phyloP scores from a whole-genome alignment of 2,329 filamentous ascomycete species.

The Mycosphaerelloides madeirae region DNA sequence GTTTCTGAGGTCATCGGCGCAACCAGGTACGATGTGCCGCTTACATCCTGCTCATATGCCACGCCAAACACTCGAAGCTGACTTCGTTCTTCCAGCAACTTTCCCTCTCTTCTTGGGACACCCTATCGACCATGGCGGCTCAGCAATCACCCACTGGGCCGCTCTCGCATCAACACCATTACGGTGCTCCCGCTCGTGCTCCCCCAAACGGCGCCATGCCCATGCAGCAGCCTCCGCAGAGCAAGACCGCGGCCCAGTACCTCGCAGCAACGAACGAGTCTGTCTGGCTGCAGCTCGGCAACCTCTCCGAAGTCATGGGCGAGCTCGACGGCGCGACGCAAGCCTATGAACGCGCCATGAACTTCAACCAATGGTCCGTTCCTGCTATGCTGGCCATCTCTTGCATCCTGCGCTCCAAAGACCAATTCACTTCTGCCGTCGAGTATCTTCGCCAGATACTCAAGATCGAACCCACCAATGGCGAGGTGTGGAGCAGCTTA shows the following conservation, averaged over 20 bases:
- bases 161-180: slow-evolving; percentile 58
- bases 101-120: background rate
- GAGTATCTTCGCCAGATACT: slow-evolving; percentile 89
- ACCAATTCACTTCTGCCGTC: slow-evolving; percentile 89
- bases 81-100: background rate
- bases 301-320: slow-evolving; percentile 79
- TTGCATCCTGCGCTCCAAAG: slow-evolving; percentile 81
- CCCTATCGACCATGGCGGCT: slow-evolving; percentile 27
- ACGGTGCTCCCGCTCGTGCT: slow-evolving; percentile 62
- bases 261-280: slow-evolving; percentile 75
- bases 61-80: background rate
- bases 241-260: slow-evolving; percentile 65
- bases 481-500: slow-evolving; percentile 93
- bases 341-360: slow-evolving; percentile 84
- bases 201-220: slow-evolving; percentile 51
- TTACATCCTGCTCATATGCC: background rate
- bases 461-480: slow-evolving; percentile 82
- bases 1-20: background rate
- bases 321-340: slow-evolving; percentile 83
- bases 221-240: slow-evolving; percentile 50
- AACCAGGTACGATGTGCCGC: background rate
- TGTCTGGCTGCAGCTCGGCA: slow-evolving; percentile 88
- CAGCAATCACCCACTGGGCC: slow-evolving; percentile 75
- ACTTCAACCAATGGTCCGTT: slow-evolving; percentile 82
- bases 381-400: slow-evolving; percentile 92